These are phyloP conservation scores for Aspergillus hancockii DNA, from an alignment of 495 filamentous ascomycete genomes.

Conservation along the genomic window DNA sequence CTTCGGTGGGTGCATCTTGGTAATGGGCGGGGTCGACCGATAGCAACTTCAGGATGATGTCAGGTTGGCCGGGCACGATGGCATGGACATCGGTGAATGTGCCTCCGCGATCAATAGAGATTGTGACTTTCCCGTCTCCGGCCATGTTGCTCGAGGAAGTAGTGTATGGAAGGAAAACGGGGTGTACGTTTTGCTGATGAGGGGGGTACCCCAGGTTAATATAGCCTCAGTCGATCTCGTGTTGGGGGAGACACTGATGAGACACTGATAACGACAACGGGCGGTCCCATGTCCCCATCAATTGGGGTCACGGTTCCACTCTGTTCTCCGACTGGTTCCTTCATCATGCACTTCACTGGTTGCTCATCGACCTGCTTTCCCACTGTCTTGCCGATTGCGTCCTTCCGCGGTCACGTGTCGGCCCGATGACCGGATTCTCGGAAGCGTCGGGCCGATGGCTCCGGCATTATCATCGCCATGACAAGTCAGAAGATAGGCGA, in stretches of 20 bases:
- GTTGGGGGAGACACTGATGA: no score
- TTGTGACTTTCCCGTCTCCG: constrained; percentile 39
- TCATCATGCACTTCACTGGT: neutral
- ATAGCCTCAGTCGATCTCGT: neutral
- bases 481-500: no score
- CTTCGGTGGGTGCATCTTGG: constrained; percentile 84
- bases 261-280: neutral
- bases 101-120: constrained; percentile 58
- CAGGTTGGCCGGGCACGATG: constrained; percentile 55
- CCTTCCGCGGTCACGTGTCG: constrained; percentile 8
- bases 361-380: neutral
- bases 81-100: constrained; percentile 68
- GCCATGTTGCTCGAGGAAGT: constrained; percentile 24
- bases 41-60: constrained; percentile 83
- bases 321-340: neutral
- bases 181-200: no score
- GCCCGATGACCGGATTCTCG: neutral
- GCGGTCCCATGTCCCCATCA: neutral
- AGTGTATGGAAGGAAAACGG: neutral
- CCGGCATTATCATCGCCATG: neutral
- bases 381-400: neutral
- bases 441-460: neutral
- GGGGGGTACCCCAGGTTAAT: neutral
- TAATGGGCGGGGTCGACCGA: constrained; percentile 92
- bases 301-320: neutral